phyloP scores from a whole-genome alignment of 2,329 filamentous ascomycete species.

The Pseudocercospora musae region DNA sequence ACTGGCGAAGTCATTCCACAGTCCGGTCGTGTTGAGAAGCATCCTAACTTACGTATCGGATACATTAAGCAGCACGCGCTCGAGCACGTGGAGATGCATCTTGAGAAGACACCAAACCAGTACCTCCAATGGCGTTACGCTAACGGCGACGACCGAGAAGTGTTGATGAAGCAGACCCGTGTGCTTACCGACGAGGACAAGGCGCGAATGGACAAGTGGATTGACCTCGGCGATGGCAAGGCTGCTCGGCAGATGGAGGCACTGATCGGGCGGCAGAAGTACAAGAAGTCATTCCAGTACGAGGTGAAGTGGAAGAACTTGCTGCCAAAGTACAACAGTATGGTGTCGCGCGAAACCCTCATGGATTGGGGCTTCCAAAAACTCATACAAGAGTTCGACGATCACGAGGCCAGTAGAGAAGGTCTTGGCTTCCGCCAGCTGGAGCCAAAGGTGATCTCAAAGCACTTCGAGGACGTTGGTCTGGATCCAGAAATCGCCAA shows the following conservation, averaged over 20 bases:
- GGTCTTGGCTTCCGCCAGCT: conserved; percentile 94
- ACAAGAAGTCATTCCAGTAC: conserved; percentile 98
- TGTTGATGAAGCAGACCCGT: conserved; percentile 96
- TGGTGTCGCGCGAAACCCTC: conserved; percentile 90
- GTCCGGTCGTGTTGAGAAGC: conserved; percentile 87
- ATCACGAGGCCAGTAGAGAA: conserved; percentile 97
- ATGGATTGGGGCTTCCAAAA: conserved; percentile 83
- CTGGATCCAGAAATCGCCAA: conserved; percentile 97
- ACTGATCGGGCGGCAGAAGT: conserved; percentile 95
- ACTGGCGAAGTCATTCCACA: conserved; percentile 88
- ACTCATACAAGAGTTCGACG: conserved; percentile 95
- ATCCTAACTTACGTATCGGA: conserved; percentile 95
- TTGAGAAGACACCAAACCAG: conserved; percentile 98
- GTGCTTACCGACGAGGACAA: conserved; percentile 80
- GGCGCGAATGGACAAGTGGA: conserved; percentile 83
- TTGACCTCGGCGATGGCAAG: conserved; percentile 81
- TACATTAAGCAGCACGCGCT: conserved; percentile 99
- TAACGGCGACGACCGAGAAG: conserved; percentile 94
- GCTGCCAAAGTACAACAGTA: conserved; percentile 83
- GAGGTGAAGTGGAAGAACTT: conserved; percentile 91
- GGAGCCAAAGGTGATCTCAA: conserved; percentile 88
- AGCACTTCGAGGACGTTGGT: conserved; percentile 97
- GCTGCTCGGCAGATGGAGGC: conserved; percentile 75
- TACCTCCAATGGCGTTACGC: conserved; percentile 98
- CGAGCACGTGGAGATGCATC: conserved; percentile 98